phyloP scores from a whole-genome alignment of 2,329 filamentous ascomycete species.

The Thelonectria olida region DNA sequence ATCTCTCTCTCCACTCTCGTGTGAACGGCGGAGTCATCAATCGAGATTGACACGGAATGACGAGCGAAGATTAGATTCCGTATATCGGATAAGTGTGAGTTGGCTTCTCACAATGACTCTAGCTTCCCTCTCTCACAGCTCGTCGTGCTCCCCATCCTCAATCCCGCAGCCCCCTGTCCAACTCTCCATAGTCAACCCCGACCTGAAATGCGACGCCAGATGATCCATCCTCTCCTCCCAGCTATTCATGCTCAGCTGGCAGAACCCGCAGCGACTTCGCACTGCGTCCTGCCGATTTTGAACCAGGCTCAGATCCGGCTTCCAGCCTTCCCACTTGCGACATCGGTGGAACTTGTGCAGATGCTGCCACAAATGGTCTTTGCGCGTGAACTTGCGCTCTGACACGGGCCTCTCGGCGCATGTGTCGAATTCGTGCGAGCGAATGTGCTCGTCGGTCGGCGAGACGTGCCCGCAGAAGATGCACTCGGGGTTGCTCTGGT shows the following conservation, averaged over 20 bases:
- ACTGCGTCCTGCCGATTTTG: constrained; percentile 42
- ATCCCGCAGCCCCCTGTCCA: constrained; percentile 38
- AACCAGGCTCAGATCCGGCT: constrained; percentile 46
- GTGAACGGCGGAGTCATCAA: no score
- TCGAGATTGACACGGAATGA: no score
- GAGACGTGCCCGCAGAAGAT: constrained; percentile 49
- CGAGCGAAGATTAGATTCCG: no score
- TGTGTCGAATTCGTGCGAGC: constrained; percentile 53
- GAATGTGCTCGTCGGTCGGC: constrained; percentile 48
- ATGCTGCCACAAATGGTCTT: constrained; percentile 54
- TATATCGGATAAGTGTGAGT: no score
- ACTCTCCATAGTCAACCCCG: constrained; percentile 42
- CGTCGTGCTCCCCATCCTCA: constrained; percentile 26
- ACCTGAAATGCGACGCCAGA: constrained; percentile 41
- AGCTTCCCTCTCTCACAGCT: constrained; percentile 20
- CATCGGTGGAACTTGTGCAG: constrained; percentile 54
- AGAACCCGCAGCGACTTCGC: constrained; percentile 44
- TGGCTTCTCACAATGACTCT: no score
- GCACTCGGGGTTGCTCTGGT: constrained; percentile 53
- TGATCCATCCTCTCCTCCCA: constrained; percentile 44
- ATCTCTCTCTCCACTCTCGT: no score
- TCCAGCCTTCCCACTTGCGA: constrained; percentile 61
- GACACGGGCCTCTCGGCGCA: constrained; percentile 58
- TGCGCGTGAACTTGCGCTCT: constrained; percentile 54
- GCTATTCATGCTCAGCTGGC: constrained; percentile 33